Base-by-base conservation (phyloP, 768 basidiomycete species). In the Trametes gibbosa region DNA sequence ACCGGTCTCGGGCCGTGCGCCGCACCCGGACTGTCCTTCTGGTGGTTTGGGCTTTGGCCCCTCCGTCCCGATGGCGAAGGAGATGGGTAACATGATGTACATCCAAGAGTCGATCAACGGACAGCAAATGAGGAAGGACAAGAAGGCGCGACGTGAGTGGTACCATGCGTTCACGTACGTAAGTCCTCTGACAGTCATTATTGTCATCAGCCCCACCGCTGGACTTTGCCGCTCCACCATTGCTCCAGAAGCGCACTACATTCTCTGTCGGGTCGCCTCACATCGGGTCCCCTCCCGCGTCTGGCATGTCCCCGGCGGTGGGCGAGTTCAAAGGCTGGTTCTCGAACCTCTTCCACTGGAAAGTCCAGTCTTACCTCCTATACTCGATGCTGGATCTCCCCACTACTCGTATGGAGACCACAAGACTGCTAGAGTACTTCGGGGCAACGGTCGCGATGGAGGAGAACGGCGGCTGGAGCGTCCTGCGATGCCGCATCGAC, bases 301-400 rank as follows among this genome's bases (percentile, higher is more conserved):
- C 69, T 59, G 70, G 59, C 23, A 75, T 71, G 48, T 84, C 89
- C 16, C 89, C 89, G n/a, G 86, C 84, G 10, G 87, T 89, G 14
- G 87, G 87, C 57, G 90, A 92, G 71, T 85, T 92, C 73, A 90
- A 89, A 69, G 90, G 89, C 34, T 97, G 95, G 95, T 95, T 98
- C 74, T 91, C 92, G 21, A 96, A 90, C 65, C 77, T 98, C 29
- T 98, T 98, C 79, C 90, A 86, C 72, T 97, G 93, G 90, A 94
- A 90, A 69, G 78, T 80, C 32, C 82, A 84, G 53, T 73, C 78
- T 23, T 78, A 73, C 68, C 70, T 74, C 59, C 72, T 84, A 27
- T 87, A 85, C 69, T 90, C 89, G 4, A 63, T 73, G 16, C 78
- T 83, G 56, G 80, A 83, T 58, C 66, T 85, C 42, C 72, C 73